Base-by-base conservation (phyloP, 805 yeast genomes). In the Saturnispora silvae region DNA sequence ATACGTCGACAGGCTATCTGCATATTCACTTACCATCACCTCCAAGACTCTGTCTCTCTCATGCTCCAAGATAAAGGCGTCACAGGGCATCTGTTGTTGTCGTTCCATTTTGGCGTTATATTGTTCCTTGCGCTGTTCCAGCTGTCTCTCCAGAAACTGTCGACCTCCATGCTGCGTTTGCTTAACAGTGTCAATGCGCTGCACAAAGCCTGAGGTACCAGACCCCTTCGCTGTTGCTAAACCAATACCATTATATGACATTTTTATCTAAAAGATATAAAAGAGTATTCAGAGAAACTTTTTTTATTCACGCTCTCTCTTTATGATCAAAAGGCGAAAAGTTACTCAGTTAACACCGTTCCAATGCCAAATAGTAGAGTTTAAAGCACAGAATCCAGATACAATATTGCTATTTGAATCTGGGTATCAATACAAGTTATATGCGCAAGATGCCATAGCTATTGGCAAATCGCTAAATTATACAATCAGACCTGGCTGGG, bases 391-490 rank as follows among this genome's bases (percentile, higher is more conserved):
- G 2, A 61, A 89, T 51, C 51, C 51, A 35, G 95, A 84, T 46
- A 82, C 82, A 36, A 47, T 92, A 2, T 61, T 92, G 7, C 77
- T 92, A 0, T 67, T 89, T 19, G 92, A 92, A 53, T 94, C 83
- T 3, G 98, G 98, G 0, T 92, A 89, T 60, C 86, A 85, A 56
- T 92, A 76, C 60, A 83, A 82, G 50, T 77, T 87, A 43, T 84
- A 74, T 53, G 95, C 94, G 1, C 68, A 76, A 38, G 96, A 89
- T 58, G 96, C 97, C 0, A 66, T 64, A 11, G 60, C 62, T 4
- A 95, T 79, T 0, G 68, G 94, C 10, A 60, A 66, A 33, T 66
- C 79, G 10, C 56, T 86, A 24, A 76, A 80, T 42, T 80, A 83
- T 29, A 77, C 76, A 74, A 63, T 80, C 17, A 65, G 83, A 1